phyloP scores from a whole-genome alignment of 75 land plant species.

The Pseudotsuga menziesii region DNA sequence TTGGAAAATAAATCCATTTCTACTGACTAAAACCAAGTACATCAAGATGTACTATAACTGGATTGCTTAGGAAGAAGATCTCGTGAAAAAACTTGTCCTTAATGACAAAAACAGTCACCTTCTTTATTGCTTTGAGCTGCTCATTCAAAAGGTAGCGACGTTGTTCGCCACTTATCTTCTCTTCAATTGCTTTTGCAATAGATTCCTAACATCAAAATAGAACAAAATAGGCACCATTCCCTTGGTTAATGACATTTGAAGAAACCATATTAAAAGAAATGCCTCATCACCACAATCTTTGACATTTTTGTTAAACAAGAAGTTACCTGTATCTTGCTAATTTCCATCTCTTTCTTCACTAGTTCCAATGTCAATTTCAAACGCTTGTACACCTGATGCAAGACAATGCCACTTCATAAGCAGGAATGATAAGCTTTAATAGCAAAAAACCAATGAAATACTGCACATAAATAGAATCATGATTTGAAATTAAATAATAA shows the following conservation, averaged over 20 bases:
- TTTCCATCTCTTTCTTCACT: conserved; percentile 94
- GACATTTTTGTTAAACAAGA: neutral
- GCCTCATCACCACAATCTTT: neutral
- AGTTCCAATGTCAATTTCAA: conserved; percentile 74
- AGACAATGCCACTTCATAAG: neutral
- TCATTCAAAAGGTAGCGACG: conserved; percentile 93
- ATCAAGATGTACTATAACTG: too few species aligned
- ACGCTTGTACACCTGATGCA: conserved; percentile 73
- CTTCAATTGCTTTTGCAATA: conserved; percentile 97
- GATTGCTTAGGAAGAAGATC: too few species aligned
- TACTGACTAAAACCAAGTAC: too few species aligned
- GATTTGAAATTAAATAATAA: neutral
- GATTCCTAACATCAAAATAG: conserved; percentile 57
- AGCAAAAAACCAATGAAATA: neutral
- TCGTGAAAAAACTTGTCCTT: too few species aligned
- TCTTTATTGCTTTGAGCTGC: conserved; percentile 97
- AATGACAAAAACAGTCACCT: conserved; percentile 42
- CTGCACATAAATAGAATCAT: neutral
- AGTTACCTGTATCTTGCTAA: conserved; percentile 86
- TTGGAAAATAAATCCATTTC: too few species aligned
- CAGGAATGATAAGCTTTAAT: neutral
- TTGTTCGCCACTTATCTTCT: conserved; percentile 97
- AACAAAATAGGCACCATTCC: neutral
- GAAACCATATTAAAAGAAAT: neutral
- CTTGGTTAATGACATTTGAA: neutral